Evolutionary conservation across 2,329 filamentous ascomycete species (phyloP), one percentile per base, ranked within the genome.

Genomic region (Aureobasidium zeae): DNA sequence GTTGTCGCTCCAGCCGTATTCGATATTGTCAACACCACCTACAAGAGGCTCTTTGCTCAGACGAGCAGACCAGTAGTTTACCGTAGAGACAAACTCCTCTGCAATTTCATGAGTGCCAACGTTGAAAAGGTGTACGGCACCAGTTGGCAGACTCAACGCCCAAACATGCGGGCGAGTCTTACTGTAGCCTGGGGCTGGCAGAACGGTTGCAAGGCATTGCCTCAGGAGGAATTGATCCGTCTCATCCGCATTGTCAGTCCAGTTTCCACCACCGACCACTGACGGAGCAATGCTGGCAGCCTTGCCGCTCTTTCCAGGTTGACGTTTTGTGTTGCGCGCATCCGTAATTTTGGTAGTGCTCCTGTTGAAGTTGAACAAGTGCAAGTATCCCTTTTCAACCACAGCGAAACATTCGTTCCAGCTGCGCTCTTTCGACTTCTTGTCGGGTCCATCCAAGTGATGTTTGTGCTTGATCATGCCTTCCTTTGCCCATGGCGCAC

Each of bases 401-500:
- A 98, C 91, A 25, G 88, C 89, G 66, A 98, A 98, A 45, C 88
- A 88, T 57, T 96, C 88, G 47, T 73, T 81, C 91, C 91, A 98
- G 55, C 88, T 89, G 28, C 91, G 77, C 55, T 96, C 89, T 64
- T 89, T 95, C 49, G 88, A 83, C 61, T 86, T 85, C 67, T 91
- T 94, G 52, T 94, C 88, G 25, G 86, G 73, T 4, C 85, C 79
- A 59, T 96, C 89, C 3, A 96, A 73, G 57, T 96, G 89, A 61
- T 95, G 89, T 64, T 96, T 96, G 67, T 98, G 89, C 53, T 89
- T 89, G 15, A 96, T 71, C 54, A 93, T 86, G 49, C 91, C 91
- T 64, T 98, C 91, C 65, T 98, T 98, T 20, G 93, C 82, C 91
- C 91, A 98, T 0, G 91, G 91, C n/a, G 91, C 86, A 17, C 91